phyloP scores from a whole-genome alignment of 2,329 filamentous ascomycete genomes.

The Apiospora hydei region DNA sequence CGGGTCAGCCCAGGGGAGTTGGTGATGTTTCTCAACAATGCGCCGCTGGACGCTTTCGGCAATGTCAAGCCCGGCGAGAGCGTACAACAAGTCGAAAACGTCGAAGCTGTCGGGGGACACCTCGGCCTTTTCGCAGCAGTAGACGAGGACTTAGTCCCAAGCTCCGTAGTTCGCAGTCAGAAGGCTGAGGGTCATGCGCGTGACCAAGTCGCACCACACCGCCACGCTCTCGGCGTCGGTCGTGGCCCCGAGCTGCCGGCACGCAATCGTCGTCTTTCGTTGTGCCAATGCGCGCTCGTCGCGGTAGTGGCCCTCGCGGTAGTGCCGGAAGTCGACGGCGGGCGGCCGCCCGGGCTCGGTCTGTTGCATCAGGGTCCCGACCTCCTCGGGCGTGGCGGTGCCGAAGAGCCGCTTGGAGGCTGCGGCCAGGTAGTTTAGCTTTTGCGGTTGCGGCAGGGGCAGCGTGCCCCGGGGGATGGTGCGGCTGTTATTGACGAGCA shows the following conservation, averaged over 20 bases:
- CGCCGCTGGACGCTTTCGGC: background rate
- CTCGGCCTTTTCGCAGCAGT: background rate
- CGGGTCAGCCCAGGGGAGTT: background rate
- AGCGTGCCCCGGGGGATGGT: background rate
- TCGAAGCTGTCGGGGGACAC: background rate
- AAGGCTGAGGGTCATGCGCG: background rate
- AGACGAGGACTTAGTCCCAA: background rate
- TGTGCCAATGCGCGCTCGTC: background rate
- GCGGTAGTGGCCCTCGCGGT: background rate
- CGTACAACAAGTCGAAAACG: background rate
- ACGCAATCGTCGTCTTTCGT: background rate
- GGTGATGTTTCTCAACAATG: background rate
- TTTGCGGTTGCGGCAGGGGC: background rate
- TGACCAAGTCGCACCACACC: background rate
- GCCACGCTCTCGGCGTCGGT: conserved; percentile 3
- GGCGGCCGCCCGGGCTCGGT: background rate
- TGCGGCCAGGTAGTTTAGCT: background rate
- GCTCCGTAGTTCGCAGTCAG: no score
- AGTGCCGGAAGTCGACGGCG: background rate
- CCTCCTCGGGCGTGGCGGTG: background rate
- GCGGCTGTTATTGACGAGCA: background rate
- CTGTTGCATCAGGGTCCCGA: background rate
- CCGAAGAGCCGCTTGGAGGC: no score
- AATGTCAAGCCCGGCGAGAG: background rate
- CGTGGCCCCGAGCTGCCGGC: background rate